phyloP scores from a whole-genome alignment of 2,329 filamentous ascomycete genomes.

The Colletotrichum magnum region DNA sequence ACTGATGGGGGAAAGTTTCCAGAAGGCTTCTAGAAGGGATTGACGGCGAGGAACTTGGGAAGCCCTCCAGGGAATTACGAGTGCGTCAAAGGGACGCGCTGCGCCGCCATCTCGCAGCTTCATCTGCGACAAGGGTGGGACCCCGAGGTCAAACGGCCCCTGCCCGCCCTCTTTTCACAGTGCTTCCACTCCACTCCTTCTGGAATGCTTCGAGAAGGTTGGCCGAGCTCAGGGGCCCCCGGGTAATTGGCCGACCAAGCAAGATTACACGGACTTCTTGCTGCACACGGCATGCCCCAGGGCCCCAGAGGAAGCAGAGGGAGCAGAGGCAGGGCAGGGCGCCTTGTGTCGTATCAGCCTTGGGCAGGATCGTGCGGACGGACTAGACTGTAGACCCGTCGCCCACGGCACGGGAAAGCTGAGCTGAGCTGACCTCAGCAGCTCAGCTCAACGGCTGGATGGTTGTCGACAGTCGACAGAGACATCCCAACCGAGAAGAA shows the following conservation, averaged over 20 bases:
- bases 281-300: constrained; percentile 28
- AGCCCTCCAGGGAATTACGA: constrained; percentile 29
- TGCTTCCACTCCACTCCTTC: constrained; percentile 31
- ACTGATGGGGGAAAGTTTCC: constrained; percentile 52
- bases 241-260: constrained; percentile 25
- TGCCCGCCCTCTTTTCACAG: constrained; percentile 16
- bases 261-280: constrained; percentile 40
- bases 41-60: constrained; percentile 17
- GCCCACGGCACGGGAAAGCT: not conserved
- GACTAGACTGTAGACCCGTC: constrained; percentile 16
- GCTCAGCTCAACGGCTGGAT: not conserved
- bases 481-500: not conserved
- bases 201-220: constrained; percentile 41
- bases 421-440: constrained; percentile 1
- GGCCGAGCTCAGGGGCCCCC: constrained; percentile 22
- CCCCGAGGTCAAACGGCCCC: constrained; percentile 28
- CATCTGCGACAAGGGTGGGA: constrained; percentile 39
- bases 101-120: constrained; percentile 37
- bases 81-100: constrained; percentile 35
- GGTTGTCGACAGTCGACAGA: not conserved
- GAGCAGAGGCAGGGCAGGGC: not conserved
- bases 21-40: constrained; percentile 49
- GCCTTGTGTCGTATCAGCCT: constrained; percentile 39
- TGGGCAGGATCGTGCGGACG: constrained; percentile 26
- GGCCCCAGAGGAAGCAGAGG: not conserved